Base-by-base conservation (phyloP, 2,329 filamentous ascomycete genomes). In the Elsinoe fawcettii region DNA sequence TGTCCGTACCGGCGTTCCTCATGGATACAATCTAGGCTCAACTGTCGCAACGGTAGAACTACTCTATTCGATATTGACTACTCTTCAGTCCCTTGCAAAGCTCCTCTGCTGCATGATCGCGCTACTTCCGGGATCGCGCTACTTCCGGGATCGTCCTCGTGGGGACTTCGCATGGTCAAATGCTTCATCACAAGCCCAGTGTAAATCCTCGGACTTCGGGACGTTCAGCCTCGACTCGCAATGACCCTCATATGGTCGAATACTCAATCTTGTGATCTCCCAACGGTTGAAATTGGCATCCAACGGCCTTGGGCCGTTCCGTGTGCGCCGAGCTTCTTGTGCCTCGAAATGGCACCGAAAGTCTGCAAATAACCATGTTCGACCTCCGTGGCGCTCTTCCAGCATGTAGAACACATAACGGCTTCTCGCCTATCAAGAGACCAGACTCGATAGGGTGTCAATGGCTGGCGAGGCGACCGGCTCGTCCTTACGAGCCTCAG, bases 381-480 rank as follows among this genome's bases (percentile, higher is more conserved):
- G 25, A 22, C 18, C 18, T 16, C 49, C 11, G 3, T 22, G 16
- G 32, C 30, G 30, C 12, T 22, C 30, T 12, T 16, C 8, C 16
- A 18, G 14, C 14, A 16, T 53, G 49, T 34, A 27, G 32, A 20
- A 53, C 20, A 22, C 20, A 16, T 22, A 53, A 53, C 49, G 49
- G 49, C 16, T 7, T 39, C 32, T 36, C 18, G 20, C 49, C 49
- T 23, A 53, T 37, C 49, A 37, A 20, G 14, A 9, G 7, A 22
- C 32, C 32, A 20, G 5, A 39, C 16, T 53, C 49, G 30, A 53
- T 53, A 22, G 34, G 34, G 9, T 30, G 30, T 23, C 30, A 36
- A 53, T 53, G 49, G 49, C 49, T 53, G 49, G 30, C 49, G 11
- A 53, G 49, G 49, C 20, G 39, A 53, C 49, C 49, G 34, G 11